These are phyloP conservation scores for Mariannaea sp. DNA, from an alignment of 2,329 filamentous ascomycete species.

Conservation along the genomic window DNA sequence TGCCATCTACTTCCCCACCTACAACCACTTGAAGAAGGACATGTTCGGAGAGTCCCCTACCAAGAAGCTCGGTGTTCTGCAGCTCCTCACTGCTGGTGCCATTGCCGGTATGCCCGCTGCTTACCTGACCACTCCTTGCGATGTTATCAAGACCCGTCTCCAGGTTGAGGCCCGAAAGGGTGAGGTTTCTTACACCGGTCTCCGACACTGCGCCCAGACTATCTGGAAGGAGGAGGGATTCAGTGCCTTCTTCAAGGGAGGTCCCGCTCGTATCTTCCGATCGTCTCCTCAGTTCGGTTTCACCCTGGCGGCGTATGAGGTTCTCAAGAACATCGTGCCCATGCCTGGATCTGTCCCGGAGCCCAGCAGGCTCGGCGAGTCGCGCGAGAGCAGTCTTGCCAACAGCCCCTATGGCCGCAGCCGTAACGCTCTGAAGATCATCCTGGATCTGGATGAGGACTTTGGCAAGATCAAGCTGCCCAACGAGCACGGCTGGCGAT, in stretches of 20 bases:
- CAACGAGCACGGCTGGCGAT: slow-evolving; percentile 57
- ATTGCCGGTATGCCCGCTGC: slow-evolving; percentile 91
- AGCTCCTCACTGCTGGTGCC: slow-evolving; percentile 91
- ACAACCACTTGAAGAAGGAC: slow-evolving; percentile 92
- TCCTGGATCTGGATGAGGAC: slow-evolving; percentile 90
- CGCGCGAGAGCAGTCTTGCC: slow-evolving; percentile 38
- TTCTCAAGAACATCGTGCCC: slow-evolving; percentile 81
- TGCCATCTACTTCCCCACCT: slow-evolving; percentile 97
- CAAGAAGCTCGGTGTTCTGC: slow-evolving; percentile 86
- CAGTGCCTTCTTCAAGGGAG: slow-evolving; percentile 97
- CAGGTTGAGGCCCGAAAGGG: slow-evolving; percentile 98
- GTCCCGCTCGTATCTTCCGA: slow-evolving; percentile 90
- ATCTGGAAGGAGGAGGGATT: slow-evolving; percentile 92
- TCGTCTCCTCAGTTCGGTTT: slow-evolving; percentile 98
- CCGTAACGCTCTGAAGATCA: slow-evolving; percentile 92
- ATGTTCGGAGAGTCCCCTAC: slow-evolving; percentile 87
- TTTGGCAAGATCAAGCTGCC: slow-evolving; percentile 77
- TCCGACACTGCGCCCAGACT: slow-evolving; percentile 83
- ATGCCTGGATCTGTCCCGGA: slow-evolving; percentile 66
- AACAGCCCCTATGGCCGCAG: slow-evolving; percentile 63
- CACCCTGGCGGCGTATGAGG: slow-evolving; percentile 92
- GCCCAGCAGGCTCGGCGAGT: slow-evolving; percentile 54
- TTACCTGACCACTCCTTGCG: slow-evolving; percentile 95
- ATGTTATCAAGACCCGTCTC: slow-evolving; percentile 98
- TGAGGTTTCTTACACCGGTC: slow-evolving; percentile 82